Percentiles rank a stretch among this genome's conserved stretches.
Conservation (phyloP, 139 green algal genomes). For the Yamagishiella unicocca region DNA sequence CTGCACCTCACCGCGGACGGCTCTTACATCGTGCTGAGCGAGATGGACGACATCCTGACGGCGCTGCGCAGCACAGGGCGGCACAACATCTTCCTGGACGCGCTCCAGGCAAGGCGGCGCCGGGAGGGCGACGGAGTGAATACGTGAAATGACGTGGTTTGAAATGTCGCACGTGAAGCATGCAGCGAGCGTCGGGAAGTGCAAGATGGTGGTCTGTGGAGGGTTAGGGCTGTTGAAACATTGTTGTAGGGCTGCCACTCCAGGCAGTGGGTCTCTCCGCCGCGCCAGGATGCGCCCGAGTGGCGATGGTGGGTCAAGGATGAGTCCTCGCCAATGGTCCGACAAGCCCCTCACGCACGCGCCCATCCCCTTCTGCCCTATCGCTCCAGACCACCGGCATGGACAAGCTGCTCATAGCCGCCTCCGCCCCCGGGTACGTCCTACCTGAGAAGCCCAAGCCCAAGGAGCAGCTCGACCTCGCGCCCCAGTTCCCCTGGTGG, state of each 20-base stretch:
- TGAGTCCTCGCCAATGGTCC: background rate
- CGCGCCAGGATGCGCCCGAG: no score
- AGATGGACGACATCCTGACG: conserved; percentile 59
- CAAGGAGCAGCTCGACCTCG: conserved; percentile 22
- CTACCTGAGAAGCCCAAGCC: conserved; percentile 55
- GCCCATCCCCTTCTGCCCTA: background rate
- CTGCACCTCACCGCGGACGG: conserved; percentile 43
- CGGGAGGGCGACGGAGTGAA: background rate
- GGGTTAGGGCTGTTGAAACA: no score
- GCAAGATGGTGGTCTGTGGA: background rate
- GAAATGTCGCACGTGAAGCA: no score
- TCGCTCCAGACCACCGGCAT: conserved; percentile 54
- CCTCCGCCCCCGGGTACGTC: conserved; percentile 54
- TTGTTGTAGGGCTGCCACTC: no score
- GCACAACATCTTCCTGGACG: conserved; percentile 66
- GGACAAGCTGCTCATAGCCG: conserved; percentile 47
- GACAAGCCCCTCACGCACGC: background rate
- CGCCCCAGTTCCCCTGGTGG: conserved; percentile 62
- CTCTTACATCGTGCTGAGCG: conserved; percentile 43
- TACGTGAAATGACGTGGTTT: no score
- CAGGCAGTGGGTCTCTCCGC: no score
- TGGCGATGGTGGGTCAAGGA: background rate
- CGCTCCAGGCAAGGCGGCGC: conserved; percentile 59
- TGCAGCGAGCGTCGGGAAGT: no score
- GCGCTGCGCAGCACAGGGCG: conserved; percentile 58